phyloP scores from a whole-genome alignment of 768 basidiomycete species.

The Termitomyces sp. region DNA sequence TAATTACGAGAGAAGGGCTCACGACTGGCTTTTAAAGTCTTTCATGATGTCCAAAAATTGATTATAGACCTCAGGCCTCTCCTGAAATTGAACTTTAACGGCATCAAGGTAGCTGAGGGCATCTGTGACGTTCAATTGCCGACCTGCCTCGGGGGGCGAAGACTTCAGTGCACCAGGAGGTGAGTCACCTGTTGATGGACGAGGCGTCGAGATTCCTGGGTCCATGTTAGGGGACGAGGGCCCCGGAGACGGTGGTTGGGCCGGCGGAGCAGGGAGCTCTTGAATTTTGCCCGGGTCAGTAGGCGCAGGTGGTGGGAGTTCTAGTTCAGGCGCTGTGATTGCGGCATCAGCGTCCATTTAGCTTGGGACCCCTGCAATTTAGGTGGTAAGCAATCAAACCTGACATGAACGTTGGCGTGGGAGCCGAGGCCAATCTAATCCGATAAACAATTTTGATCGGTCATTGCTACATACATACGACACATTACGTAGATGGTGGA shows the following conservation, averaged over 20 bases:
- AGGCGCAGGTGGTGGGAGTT: constrained; percentile 15
- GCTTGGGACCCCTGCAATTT: constrained; percentile 9
- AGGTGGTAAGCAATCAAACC: constrained; percentile 8
- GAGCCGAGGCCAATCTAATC: constrained; percentile 10
- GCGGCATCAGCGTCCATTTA: constrained; percentile 19
- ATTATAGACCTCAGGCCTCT: constrained; percentile 92
- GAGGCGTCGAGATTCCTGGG: constrained; percentile 22
- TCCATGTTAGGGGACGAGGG: constrained; percentile 12
- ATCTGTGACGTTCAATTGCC: constrained; percentile 89
- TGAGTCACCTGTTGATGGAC: constrained; percentile 28
- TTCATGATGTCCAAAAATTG: constrained; percentile 97
- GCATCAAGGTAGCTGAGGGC: constrained; percentile 92
- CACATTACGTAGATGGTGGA: constrained; percentile 25
- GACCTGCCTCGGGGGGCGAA: constrained; percentile 26
- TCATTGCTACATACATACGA: background rate
- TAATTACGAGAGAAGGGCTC: constrained; percentile 27
- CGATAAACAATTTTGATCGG: constrained; percentile 4
- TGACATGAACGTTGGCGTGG: constrained; percentile 12
- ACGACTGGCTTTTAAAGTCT: constrained; percentile 96
- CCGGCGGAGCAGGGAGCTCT: constrained; percentile 3
- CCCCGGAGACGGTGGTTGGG: background rate
- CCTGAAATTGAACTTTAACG: constrained; percentile 87
- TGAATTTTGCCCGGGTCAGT: constrained; percentile 8
- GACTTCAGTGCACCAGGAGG: constrained; percentile 24
- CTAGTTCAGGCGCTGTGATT: constrained; percentile 13